Evolutionary conservation across 176 grass and related monocot species (phyloP), one percentile per base, ranked within the genome.

Genomic region (Urochloa ruziziensis): DNA sequence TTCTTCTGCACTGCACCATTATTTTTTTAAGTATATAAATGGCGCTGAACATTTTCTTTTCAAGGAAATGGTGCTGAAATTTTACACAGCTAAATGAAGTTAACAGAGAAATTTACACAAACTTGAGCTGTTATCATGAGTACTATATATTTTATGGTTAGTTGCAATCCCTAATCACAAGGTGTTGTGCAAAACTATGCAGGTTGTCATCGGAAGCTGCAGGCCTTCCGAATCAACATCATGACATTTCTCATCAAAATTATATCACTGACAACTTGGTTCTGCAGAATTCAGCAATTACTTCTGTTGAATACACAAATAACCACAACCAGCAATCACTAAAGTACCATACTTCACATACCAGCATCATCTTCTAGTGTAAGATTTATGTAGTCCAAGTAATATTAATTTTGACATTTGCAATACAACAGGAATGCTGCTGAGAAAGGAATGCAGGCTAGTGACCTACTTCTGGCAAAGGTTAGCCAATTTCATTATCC

Each of bases 391-490:
- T 30, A 75, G 8, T 81, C 52, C 35, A 53, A 75, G 25, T 19
- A 33, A 44, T 78, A 63, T 34, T 89, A 77, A 87, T 54, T 36
- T 81, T 19, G 72, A 75, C 36, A 0, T 35, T 82, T 78, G 5
- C 57, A 48, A 37, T 79, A 23, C 52, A 73, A 56, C 78, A 94
- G 92, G 87, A 91, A 87, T 80, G 92, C 89, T 70, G 92, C 84
- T 59, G 92, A 94, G 78, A 91, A 85, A 70, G 84, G 86, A 51
- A 82, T 89, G 89, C 89, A 94, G 78, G 87, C 86, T 13, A 87
- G 87, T 80, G 81, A 94, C 39, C 42, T 91, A 56, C 82, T 89
- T 63, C 84, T 94, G 77, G 89, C 92, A 19, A 94, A 94, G 84
- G 92, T 89, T 57, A 51, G 76, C n/a, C 56, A 75, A 71, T 64